phyloP scores from a whole-genome alignment of 2,329 filamentous ascomycete species.

The Colletotrichum tamarilloi region DNA sequence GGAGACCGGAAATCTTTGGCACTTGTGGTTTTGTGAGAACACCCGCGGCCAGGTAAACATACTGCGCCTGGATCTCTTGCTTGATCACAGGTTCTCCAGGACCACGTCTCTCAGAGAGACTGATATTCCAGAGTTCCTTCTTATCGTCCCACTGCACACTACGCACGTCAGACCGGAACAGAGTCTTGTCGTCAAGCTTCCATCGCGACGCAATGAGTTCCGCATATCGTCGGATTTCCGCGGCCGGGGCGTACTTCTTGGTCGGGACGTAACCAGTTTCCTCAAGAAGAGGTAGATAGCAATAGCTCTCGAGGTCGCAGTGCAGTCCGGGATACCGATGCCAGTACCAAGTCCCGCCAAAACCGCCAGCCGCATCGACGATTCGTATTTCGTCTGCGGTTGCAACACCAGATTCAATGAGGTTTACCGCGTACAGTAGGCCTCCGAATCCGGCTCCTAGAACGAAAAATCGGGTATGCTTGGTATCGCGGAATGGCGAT shows the following conservation, averaged over 20 bases:
- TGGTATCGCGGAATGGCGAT: constrained; percentile 40
- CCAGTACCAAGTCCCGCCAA: constrained; percentile 65
- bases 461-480: constrained; percentile 43
- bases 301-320: constrained; percentile 70
- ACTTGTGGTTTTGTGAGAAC: constrained; percentile 45
- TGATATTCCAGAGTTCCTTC: not conserved
- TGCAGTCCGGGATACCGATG: constrained; percentile 60
- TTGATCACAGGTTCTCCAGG: constrained; percentile 37
- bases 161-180: constrained; percentile 55
- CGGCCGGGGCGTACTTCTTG: constrained; percentile 56
- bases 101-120: constrained; percentile 37
- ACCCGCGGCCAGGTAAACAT: constrained; percentile 1
- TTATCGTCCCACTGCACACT: constrained; percentile 57
- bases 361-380: constrained; percentile 54
- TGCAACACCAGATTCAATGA: constrained; percentile 39
- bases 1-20: constrained; percentile 53
- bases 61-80: constrained; percentile 30
- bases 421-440: constrained; percentile 42
- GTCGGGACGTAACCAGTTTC: constrained; percentile 69
- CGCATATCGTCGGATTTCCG: constrained; percentile 64
- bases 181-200: constrained; percentile 47
- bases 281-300: constrained; percentile 71
- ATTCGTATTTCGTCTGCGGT: constrained; percentile 49
- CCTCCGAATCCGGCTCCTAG: constrained; percentile 49
- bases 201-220: constrained; percentile 54